Base-by-base conservation (phyloP, 2,329 filamentous ascomycete species). In the Sodiomyces alkalinus region DNA sequence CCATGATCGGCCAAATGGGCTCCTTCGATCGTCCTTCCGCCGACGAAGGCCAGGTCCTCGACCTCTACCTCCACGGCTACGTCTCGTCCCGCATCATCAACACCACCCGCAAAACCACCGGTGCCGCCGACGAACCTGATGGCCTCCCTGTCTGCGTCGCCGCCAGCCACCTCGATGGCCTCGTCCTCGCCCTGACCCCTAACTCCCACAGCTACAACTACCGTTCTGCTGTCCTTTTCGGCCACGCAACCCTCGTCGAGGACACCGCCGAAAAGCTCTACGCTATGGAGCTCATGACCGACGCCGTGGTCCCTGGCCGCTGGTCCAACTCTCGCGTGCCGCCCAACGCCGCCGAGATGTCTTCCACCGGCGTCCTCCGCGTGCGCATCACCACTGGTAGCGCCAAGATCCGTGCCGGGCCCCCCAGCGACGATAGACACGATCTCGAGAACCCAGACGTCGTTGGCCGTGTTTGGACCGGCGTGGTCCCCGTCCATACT, bases 201-300 rank as follows among this genome's bases (percentile, higher is more conserved):
- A 80, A 81, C 56, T 70, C 68, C 33, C 81, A 92, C 58, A 80
- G 70, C 55, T 86, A 82, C 60, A 87, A 92, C 59, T 92, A 90
- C 56, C 80, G 81, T 36, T 82, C 75, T 21, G 80, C 79, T 8
- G 59, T 83, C 7, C 60, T 90, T 9, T 83, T 87, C 44, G 85
- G 83, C 1, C 68, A 74, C 46, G 83, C 77, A 1, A 60, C 53
- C 7, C 51, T 77, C 2, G 79, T 92, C 6, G 67, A 69, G 2
- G 69, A 78, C 34, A 49, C 54, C 0, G 67, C 63, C 3, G 83
- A 92, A 56, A 80, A 80, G 46, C 47, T 80, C 5, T 90, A 69
- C 55, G 82, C 81, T 6, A 78, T 92, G 72, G 56, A 74, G 41
- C 57, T 80, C 32, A 77, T 92, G 46, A 92, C 82, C 2, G 66